phyloP scores from a whole-genome alignment of 306 rosid species.

The Pyrus pyrifolia region DNA sequence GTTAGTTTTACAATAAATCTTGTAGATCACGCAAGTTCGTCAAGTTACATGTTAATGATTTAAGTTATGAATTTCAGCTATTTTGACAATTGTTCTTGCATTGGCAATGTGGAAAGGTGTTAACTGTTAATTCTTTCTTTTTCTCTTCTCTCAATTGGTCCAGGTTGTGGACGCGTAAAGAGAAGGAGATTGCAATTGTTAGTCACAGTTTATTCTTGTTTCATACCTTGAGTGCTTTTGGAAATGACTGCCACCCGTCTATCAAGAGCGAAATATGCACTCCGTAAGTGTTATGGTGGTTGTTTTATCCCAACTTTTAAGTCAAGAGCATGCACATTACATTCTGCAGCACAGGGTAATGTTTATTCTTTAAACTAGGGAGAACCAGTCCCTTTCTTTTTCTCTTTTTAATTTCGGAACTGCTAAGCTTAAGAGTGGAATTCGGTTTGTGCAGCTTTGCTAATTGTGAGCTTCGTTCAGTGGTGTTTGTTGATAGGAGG shows the following conservation, averaged over 20 bases:
- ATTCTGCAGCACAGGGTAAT: neutral
- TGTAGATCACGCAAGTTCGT: neutral
- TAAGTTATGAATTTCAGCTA: neutral
- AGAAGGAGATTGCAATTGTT: constrained; percentile 82
- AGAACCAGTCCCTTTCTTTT: neutral
- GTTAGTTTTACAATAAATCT: neutral
- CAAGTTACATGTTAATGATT: neutral
- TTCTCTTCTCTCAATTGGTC: constrained; percentile 3
- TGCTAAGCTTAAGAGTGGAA: constrained; percentile 4
- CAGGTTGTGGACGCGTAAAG: constrained; percentile 96
- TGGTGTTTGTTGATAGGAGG: constrained; percentile 71
- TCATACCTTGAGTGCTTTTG: constrained; percentile 62
- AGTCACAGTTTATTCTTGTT: constrained; percentile 69
- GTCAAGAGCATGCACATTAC: neutral
- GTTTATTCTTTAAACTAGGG: neutral
- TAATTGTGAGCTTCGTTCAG: constrained; percentile 85
- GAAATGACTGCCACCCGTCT: constrained; percentile 74
- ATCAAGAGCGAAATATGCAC: constrained; percentile 64
- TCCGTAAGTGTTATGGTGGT: constrained; percentile 39
- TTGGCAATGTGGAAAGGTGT: neutral
- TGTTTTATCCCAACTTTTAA: neutral
- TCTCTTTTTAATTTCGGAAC: neutral
- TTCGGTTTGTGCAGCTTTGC: constrained; percentile 54
- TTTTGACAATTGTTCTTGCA: neutral
- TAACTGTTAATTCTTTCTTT: neutral